Percentiles rank a stretch among this genome's conserved stretches.
Evolutionary conservation across 1,284 basidiomycete genomes (phyloP).

Genomic region (Trichosporon faecale): DNA sequence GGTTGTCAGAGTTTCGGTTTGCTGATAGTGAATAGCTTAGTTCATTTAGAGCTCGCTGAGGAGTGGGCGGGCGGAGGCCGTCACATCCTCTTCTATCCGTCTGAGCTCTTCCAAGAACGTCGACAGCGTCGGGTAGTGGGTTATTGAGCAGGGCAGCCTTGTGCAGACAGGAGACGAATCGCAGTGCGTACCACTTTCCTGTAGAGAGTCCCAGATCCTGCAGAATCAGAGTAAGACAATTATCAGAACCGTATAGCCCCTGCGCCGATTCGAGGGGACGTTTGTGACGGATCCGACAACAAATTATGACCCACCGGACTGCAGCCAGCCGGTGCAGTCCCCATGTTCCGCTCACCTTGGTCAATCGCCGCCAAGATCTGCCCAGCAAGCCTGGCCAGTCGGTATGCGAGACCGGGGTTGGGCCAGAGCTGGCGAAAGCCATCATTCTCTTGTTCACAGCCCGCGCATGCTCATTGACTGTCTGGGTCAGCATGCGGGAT

Average conservation of each 20-base stretch:
- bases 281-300: no score
- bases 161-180: neutral
- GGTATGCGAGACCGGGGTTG: neutral
- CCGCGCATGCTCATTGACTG: neutral
- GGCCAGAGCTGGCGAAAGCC: neutral
- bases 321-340: neutral
- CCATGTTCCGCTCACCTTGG: no score
- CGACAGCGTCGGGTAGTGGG: neutral
- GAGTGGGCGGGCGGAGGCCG: neutral
- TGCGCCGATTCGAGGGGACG: neutral
- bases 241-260: neutral
- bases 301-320: neutral
- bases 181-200: neutral
- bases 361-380: neutral
- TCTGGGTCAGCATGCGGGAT: neutral
- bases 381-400: neutral
- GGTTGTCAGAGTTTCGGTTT: neutral
- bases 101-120: no score
- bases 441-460: neutral
- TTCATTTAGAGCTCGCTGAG: neutral
- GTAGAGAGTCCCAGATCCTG: neutral
- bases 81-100: neutral
- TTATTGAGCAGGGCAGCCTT: neutral
- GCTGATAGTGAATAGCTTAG: slow-evolving; percentile 4
- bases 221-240: slow-evolving; percentile 2